phyloP scores from a whole-genome alignment of 1,284 basidiomycete species.

The Naganishia albida region DNA sequence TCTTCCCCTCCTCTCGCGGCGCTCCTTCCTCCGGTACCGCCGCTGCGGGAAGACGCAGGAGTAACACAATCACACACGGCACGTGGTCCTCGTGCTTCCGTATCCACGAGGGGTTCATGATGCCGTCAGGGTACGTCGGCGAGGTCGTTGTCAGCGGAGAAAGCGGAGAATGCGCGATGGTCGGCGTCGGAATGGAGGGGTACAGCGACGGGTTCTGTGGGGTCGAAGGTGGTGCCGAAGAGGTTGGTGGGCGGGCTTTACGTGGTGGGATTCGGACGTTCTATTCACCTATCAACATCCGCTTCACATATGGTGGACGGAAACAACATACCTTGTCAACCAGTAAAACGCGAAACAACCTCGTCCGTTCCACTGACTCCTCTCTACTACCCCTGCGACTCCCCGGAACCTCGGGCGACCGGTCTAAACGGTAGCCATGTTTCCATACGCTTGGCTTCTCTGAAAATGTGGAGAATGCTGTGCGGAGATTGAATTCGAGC shows the following conservation, averaged over 20 bases:
- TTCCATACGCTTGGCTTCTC: constrained; percentile 12
- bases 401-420: constrained; percentile 34
- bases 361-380: constrained; percentile 56
- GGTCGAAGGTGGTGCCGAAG: constrained; percentile 3
- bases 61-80: constrained; percentile 88
- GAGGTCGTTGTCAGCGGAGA: constrained; percentile 85
- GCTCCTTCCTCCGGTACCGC: constrained; percentile 29
- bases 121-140: constrained; percentile 87
- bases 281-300: constrained; percentile 44
- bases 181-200: constrained; percentile 35
- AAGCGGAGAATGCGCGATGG: constrained; percentile 72
- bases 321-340: constrained; percentile 68
- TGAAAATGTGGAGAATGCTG: constrained; percentile 10
- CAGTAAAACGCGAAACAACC: constrained; percentile 71
- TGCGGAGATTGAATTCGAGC: constrained; percentile 46
- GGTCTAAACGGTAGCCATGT: constrained; percentile 34
- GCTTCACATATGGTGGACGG: background rate
- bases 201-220: constrained; percentile 36
- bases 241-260: constrained; percentile 65
- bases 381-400: constrained; percentile 49
- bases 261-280: constrained; percentile 80
- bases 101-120: constrained; percentile 96
- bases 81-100: constrained; percentile 89
- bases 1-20: constrained; percentile 56
- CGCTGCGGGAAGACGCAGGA: constrained; percentile 74